These are phyloP conservation scores for Boletus subcaerulescens DNA, from an alignment of 768 basidiomycete species.

Conservation along the genomic window DNA sequence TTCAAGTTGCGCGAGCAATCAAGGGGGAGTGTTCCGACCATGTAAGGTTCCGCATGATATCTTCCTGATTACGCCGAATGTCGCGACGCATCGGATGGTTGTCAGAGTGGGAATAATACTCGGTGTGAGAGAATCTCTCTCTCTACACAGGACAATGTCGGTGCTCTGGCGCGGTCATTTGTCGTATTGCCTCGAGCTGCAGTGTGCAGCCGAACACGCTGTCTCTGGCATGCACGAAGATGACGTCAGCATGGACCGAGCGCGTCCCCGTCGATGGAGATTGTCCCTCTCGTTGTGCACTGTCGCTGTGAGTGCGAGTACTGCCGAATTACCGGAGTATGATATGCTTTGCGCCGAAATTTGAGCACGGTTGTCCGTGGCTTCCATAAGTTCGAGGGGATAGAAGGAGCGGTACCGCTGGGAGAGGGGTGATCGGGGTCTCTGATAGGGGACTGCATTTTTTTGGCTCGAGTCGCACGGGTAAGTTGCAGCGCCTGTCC, in stretches of 20 bases:
- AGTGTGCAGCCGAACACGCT: slow-evolving; percentile 7
- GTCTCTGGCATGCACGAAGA: neutral
- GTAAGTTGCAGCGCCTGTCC: slow-evolving; percentile 30
- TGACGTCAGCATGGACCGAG: slow-evolving; percentile 7
- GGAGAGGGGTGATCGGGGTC: slow-evolving; percentile 28
- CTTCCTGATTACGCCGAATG: neutral
- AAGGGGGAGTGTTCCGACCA: too few relatives aligned
- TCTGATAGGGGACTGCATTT: slow-evolving; percentile 23
- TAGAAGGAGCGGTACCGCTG: slow-evolving; percentile 8
- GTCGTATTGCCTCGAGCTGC: neutral
- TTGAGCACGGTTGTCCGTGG: too few relatives aligned
- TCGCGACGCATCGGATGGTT: neutral
- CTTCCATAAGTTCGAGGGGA: too few relatives aligned
- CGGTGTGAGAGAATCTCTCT: too few relatives aligned
- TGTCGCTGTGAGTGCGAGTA: too few relatives aligned
- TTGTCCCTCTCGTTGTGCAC: neutral
- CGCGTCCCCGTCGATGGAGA: neutral
- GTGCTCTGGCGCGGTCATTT: neutral
- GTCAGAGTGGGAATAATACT: too few relatives aligned
- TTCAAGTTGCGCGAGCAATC: too few relatives aligned
- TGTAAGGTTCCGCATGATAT: neutral
- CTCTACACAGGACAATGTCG: too few relatives aligned
- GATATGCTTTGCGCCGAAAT: too few relatives aligned
- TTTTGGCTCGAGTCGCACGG: slow-evolving; percentile 34
- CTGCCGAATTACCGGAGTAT: too few relatives aligned